phyloP scores from a whole-genome alignment of 768 basidiomycete genomes.

The Trametes meyenii region DNA sequence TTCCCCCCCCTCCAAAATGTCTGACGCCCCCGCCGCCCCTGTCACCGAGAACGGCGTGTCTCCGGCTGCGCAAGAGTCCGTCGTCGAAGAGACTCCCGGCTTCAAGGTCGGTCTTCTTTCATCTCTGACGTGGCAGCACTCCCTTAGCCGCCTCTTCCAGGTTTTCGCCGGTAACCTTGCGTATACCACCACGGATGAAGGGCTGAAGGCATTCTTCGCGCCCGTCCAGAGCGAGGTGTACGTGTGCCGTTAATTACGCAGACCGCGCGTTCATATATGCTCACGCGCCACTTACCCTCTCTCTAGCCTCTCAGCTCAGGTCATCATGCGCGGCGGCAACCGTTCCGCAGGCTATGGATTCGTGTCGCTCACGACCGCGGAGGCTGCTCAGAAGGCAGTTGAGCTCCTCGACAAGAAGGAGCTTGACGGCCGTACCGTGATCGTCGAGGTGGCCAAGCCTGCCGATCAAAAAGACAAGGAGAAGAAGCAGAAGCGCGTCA shows the following conservation, averaged over 20 bases:
- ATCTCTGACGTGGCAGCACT: slow-evolving; percentile 33
- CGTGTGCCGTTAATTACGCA: slow-evolving; percentile 37
- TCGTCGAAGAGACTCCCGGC: slow-evolving; percentile 70
- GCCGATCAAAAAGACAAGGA: slow-evolving; percentile 85
- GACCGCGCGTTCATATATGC: slow-evolving; percentile 10
- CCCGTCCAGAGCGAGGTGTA: slow-evolving; percentile 88
- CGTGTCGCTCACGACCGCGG: slow-evolving; percentile 77
- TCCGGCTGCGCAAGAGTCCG: slow-evolving; percentile 71
- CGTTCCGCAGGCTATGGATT: slow-evolving; percentile 94
- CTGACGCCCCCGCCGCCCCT: slow-evolving; percentile 87
- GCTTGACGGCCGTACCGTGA: slow-evolving; percentile 86
- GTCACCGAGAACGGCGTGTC: slow-evolving; percentile 83
- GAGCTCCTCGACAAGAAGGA: slow-evolving; percentile 84
- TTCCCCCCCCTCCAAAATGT: slow-evolving; percentile 71
- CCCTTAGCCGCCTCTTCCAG: slow-evolving; percentile 42
- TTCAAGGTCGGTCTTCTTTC: slow-evolving; percentile 62
- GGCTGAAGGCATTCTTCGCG: slow-evolving; percentile 93
- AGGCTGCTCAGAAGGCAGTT: slow-evolving; percentile 87
- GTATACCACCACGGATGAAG: slow-evolving; percentile 92
- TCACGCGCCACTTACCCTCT: slow-evolving; percentile 17
- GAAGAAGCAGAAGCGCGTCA: slow-evolving; percentile 72
- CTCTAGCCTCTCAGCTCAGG: slow-evolving; percentile 74
- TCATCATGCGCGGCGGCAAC: slow-evolving; percentile 76
- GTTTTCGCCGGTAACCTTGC: slow-evolving; percentile 96
- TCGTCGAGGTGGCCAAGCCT: slow-evolving; percentile 93